Evolutionary conservation across 2,329 filamentous ascomycete species (phyloP), one percentile per base, ranked within the genome.

Genomic region (Diplodia scrobiculata): DNA sequence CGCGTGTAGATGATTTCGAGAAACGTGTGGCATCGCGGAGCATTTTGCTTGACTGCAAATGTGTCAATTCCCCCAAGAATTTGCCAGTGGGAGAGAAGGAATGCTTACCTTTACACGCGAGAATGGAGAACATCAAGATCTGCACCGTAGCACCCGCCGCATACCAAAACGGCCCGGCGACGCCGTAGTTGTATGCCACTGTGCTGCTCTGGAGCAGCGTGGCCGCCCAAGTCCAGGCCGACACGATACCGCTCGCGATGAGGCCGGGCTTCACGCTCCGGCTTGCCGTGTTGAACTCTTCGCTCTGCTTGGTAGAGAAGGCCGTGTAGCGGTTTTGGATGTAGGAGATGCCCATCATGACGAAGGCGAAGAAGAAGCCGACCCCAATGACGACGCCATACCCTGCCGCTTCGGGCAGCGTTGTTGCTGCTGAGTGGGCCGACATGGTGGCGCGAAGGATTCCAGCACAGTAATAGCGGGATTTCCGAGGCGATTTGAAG

Each of bases 201-300:
- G 72, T 75, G 17, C 72, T 73, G 36, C 70, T 73, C 51, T 74
- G 72, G 55, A 75, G 55, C 9, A 75, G 67, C 1, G 73, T 75
- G 50, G 73, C 73, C 60, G 72, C 73, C 73, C 72, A 74, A 27
- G 62, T 65, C 62, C 62, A 65, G 17, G 62, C 62, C 27, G 50
- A 54, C 10, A 84, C 80, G 0, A 85, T 83, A 5, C 83, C 83
- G 0, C 83, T 84, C 1, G 83, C 80, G 11, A 82, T 84, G 29
- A 85, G 68, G 0, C 83, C 83, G 0, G 82, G 83, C 2, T 81
- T 78, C 0, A 85, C 81, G 9, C 76, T 79, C 5, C 83, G 79
- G 62, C 84, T 84, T 1, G 83, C 83, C 0, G 81, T 83, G 78
- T 84, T 84, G 71, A 84, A 84, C 82, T 84, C 85, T 71, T 85